These are phyloP conservation scores for Platanthera zijinensis DNA, from an alignment of 106 monocot genomes.

Conservation along the genomic window DNA sequence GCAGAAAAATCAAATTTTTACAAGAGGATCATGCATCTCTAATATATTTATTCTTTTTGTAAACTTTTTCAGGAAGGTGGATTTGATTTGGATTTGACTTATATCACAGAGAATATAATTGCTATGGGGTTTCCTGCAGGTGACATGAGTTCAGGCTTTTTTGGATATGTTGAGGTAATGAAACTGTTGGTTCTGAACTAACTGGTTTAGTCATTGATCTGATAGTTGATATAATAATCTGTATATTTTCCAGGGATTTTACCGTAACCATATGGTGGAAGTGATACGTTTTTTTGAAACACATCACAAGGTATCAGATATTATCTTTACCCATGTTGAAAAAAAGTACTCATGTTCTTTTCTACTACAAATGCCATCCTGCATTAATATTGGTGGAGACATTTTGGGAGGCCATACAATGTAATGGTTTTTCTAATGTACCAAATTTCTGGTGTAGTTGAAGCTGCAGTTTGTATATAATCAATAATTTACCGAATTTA, in stretches of 20 bases:
- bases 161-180: constrained; percentile 97
- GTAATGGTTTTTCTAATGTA: not conserved
- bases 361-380: not conserved
- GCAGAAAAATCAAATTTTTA: not conserved
- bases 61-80: constrained; percentile 69
- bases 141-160: constrained; percentile 95
- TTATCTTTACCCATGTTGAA: not conserved
- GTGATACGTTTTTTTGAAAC: constrained; percentile 96
- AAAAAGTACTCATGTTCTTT: not conserved
- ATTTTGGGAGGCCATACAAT: not conserved
- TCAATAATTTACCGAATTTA: not conserved
- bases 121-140: constrained; percentile 99
- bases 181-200: constrained; percentile 1
- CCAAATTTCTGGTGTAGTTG: not conserved
- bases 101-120: constrained; percentile 96
- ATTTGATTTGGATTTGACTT: constrained; percentile 96
- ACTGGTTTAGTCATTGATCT: constrained; percentile 1
- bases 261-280: constrained; percentile 99
- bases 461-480: not conserved
- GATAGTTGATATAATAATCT: constrained; percentile 1
- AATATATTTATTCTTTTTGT: constrained; percentile 2
- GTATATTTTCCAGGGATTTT: constrained; percentile 61
- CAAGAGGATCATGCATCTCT: not conserved
- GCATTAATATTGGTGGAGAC: not conserved
- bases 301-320: constrained; percentile 71